Evolutionary conservation across 495 filamentous ascomycete species (phyloP).

Genomic region (Parmelia sp.): DNA sequence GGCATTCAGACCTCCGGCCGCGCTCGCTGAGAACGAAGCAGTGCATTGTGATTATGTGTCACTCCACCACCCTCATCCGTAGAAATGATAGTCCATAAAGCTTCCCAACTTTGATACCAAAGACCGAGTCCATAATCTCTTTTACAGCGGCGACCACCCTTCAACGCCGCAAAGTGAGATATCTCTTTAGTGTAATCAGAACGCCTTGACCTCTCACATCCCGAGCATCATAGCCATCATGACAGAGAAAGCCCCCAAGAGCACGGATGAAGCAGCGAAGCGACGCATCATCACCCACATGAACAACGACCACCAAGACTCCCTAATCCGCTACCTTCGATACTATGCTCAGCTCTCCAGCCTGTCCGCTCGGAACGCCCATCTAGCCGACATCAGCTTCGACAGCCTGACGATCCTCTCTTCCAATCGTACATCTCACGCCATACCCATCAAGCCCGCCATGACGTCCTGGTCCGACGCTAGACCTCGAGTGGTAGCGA

Average conservation of each 20-base stretch:
- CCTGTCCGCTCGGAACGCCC: slow-evolving; percentile 41
- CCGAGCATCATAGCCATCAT: too few relatives aligned
- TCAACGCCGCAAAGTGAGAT: background rate
- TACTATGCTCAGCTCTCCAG: slow-evolving; percentile 50
- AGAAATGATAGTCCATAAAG: background rate
- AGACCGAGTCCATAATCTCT: background rate
- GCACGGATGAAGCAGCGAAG: slow-evolving; percentile 37
- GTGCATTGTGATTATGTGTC: too few relatives aligned
- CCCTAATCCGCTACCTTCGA: slow-evolving; percentile 60
- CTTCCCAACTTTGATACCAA: background rate
- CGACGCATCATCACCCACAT: slow-evolving; percentile 68
- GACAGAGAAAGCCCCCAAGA: slow-evolving; percentile 1
- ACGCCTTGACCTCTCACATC: too few relatives aligned
- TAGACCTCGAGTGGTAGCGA: slow-evolving; percentile 57
- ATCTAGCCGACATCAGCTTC: slow-evolving; percentile 55
- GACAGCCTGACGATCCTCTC: slow-evolving; percentile 46
- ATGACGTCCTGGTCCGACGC: slow-evolving; percentile 55
- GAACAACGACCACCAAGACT: slow-evolving; percentile 67
- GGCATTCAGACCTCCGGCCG: background rate
- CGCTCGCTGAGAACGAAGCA: too few relatives aligned
- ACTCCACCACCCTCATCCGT: too few relatives aligned
- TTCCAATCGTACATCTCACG: slow-evolving; percentile 42
- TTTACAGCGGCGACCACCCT: background rate
- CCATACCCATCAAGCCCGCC: slow-evolving; percentile 56
- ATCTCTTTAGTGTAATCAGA: too few relatives aligned